These are phyloP conservation scores for Actinidia polygama DNA, from an alignment of 179 eudicot genomes.

Conservation along the genomic window DNA sequence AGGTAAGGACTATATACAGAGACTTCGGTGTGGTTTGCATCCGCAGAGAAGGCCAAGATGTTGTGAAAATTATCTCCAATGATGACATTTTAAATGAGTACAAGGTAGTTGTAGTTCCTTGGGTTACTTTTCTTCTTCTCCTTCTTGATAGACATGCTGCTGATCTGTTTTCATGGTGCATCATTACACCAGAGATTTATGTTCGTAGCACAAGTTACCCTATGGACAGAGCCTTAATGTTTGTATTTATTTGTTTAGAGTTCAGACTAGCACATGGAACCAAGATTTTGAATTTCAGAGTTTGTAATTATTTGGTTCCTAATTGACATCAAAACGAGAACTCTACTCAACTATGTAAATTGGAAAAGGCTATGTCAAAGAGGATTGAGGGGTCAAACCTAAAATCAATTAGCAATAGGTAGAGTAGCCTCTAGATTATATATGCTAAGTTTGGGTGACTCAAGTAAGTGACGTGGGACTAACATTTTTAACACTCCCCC, in stretches of 20 bases:
- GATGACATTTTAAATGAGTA: conserved; percentile 60
- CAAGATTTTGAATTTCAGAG: background rate
- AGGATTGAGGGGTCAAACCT: too few species aligned
- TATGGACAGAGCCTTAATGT: background rate
- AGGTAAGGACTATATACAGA: conserved; percentile 71
- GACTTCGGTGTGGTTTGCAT: conserved; percentile 95
- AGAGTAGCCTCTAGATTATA: too few species aligned
- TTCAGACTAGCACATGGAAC: background rate
- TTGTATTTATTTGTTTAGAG: background rate
- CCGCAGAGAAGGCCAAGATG: conserved; percentile 81
- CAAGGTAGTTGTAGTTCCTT: conserved; percentile 49
- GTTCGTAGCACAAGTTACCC: background rate
- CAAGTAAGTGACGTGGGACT: too few species aligned
- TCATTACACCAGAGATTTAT: background rate
- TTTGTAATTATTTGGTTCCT: background rate
- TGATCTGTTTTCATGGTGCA: background rate
- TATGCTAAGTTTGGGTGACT: too few species aligned
- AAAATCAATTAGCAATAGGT: too few species aligned
- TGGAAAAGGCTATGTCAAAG: too few species aligned
- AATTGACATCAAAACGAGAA: background rate
- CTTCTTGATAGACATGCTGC: background rate
- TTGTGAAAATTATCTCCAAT: conserved; percentile 54
- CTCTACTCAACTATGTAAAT: background rate
- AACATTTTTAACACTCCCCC: too few species aligned
- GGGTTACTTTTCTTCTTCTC: background rate